These are phyloP conservation scores for Pleurotus pulmonarius DNA, from an alignment of 768 basidiomycete species.

Conservation along the genomic window DNA sequence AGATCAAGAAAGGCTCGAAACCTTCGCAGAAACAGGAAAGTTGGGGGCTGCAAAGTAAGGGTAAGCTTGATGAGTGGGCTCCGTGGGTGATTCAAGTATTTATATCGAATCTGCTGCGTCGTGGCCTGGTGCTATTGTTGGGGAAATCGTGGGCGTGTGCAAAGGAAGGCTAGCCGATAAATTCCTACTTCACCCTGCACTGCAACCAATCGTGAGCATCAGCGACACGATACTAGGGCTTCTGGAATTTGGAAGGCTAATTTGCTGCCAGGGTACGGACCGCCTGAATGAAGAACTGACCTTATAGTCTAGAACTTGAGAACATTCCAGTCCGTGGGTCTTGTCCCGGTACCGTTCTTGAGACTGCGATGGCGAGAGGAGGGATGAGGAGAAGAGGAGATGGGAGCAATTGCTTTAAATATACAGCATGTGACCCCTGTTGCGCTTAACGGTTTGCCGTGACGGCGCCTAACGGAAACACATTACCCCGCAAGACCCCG, in stretches of 20 bases:
- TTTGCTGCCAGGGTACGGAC: not conserved
- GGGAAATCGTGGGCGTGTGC: constrained; percentile 3
- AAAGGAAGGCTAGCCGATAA: not conserved
- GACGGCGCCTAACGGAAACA: not conserved
- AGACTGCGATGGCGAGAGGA: not conserved
- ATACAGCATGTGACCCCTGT: not conserved
- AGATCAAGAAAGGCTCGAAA: constrained; percentile 2
- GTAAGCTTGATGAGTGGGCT: not conserved
- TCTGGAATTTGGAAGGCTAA: not conserved
- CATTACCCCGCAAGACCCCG: constrained; percentile 2
- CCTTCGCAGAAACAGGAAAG: not conserved
- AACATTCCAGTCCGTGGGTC: not conserved
- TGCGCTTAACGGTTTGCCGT: constrained; percentile 5
- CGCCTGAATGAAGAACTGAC: not conserved
- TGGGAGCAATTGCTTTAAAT: constrained; percentile 2
- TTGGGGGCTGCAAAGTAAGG: not conserved
- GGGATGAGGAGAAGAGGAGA: not conserved
- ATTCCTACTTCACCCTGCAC: not conserved
- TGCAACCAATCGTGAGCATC: not conserved
- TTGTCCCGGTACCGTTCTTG: too few relatives aligned
- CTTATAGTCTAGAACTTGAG: not conserved
- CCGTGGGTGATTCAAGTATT: constrained; percentile 8
- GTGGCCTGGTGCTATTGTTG: not conserved
- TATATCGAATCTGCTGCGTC: constrained; percentile 3
- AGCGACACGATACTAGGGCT: not conserved